Evolutionary conservation across 208 protist genomes (phyloP).

Genomic region (Wallacemonas sp.): DNA sequence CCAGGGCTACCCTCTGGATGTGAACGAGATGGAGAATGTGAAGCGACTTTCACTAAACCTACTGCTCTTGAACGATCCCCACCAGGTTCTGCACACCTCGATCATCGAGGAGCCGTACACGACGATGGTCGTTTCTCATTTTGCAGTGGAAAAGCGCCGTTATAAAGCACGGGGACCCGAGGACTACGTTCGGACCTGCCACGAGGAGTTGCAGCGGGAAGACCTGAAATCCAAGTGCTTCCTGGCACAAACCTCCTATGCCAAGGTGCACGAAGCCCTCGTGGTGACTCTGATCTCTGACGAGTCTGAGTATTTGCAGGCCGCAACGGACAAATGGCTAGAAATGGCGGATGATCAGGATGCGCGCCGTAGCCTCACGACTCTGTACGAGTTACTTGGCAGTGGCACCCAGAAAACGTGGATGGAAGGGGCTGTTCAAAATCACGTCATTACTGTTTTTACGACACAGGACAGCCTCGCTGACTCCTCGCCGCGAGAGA

Average conservation of each 20-base stretch:
- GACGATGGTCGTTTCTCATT: constrained; percentile 38
- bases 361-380: constrained; percentile 20
- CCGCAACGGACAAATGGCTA: constrained; percentile 36
- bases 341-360: constrained; percentile 24
- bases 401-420: constrained; percentile 28
- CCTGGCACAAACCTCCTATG: constrained; percentile 55
- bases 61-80: constrained; percentile 50
- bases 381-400: constrained; percentile 36
- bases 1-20: constrained; percentile 26
- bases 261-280: constrained; percentile 41
- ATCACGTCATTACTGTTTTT: neutral
- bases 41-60: constrained; percentile 71
- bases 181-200: constrained; percentile 46
- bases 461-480: neutral
- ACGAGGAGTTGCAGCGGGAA: constrained; percentile 45
- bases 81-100: constrained; percentile 48
- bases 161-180: constrained; percentile 42
- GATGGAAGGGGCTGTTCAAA: constrained; percentile 35
- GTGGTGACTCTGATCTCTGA: constrained; percentile 50
- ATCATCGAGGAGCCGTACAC: constrained; percentile 73
- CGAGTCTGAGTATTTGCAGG: constrained; percentile 46
- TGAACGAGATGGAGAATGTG: constrained; percentile 51
- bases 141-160: constrained; percentile 27
- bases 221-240: constrained; percentile 49
- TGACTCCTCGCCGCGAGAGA: no score